Evolutionary conservation across 179 eudicot species (phyloP).

Genomic region (Dionaea muscipula): DNA sequence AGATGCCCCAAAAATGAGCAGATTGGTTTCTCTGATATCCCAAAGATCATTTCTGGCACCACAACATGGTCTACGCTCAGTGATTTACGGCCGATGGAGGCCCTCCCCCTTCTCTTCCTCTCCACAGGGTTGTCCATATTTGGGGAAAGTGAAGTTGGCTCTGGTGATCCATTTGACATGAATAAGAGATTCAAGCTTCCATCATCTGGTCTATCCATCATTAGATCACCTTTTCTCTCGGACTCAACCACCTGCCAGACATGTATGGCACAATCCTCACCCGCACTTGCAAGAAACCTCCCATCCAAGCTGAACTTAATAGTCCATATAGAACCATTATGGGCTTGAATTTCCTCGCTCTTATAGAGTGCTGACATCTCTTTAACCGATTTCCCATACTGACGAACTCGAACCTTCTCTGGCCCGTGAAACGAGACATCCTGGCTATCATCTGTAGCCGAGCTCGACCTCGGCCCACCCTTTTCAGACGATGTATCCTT

Average conservation of each 20-base stretch:
- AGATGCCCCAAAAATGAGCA: conserved; percentile 90
- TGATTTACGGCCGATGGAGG: conserved; percentile 68
- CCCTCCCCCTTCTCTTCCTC: conserved; percentile 68
- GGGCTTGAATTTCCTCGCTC: conserved; percentile 83
- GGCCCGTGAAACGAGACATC: conserved; percentile 72
- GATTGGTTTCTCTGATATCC: conserved; percentile 75
- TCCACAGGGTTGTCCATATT: conserved; percentile 39
- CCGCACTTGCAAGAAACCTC: conserved; percentile 82
- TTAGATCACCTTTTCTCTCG: conserved; percentile 64
- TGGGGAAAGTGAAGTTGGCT: conserved; percentile 39
- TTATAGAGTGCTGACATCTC: conserved; percentile 58
- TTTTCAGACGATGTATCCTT: conserved; percentile 82
- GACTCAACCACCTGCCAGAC: conserved; percentile 71
- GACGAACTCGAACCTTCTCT: conserved; percentile 62
- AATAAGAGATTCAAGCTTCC: conserved; percentile 51
- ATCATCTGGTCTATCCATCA: conserved; percentile 65
- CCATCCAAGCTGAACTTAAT: conserved; percentile 84
- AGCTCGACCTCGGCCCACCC: conserved; percentile 84
- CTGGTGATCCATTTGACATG: conserved; percentile 67
- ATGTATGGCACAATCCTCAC: conserved; percentile 85
- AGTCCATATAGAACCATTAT: conserved; percentile 79
- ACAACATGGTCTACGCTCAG: conserved; percentile 57
- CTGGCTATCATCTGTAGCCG: conserved; percentile 92
- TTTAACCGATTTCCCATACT: conserved; percentile 71
- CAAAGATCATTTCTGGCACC: conserved; percentile 76